Evolutionary conservation across 495 filamentous ascomycete species (phyloP), one percentile per base, ranked within the genome.

Genomic region (Aspergillus sclerotiicarbonarius): DNA sequence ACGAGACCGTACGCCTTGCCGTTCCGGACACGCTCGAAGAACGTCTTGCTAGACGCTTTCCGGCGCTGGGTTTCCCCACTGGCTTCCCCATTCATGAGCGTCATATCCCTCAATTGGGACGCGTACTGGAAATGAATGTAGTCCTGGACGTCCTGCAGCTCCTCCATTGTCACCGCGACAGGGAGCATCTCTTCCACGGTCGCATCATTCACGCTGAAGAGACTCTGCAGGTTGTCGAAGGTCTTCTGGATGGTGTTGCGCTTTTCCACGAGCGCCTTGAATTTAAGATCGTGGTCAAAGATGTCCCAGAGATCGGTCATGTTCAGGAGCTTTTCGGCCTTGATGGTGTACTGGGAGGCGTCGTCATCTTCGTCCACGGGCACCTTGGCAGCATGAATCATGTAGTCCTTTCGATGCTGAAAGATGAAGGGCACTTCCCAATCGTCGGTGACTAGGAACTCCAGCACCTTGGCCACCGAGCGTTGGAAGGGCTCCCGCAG

Each of bases 371-470:
- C 80, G 18, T 80, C 74, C 15, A 74, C 61, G 31, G 83, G 76
- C 12, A 88, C 82, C 71, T 90, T 92, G 56, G 86, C 86, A 47
- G 91, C 87, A 64, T 98, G 91, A 59, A 98, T 97, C 59, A 98
- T 84, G 70, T 98, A 98, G 69, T 98, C 94, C 70, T 96, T 92
- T 37, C 95, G 90, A 63, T 98, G 93, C 67, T 98, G 95, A 72
- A 96, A 97, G 61, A 98, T 92, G 67, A 94, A 98, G 0, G 94
- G 93, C 4, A 97, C 92, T 67, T 98, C 94, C 68, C 88, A 90
- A 54, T 95, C 89, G 59, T 97, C 92, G 7, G 91, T 84, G 41
- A 93, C 87, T 65, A 98, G 88, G 62, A 98, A 96, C 63, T 96
- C 90, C 55, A 98, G 79, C n/a, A 97, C 91, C 70, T 95, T 95